Evolutionary conservation across 1,284 basidiomycete species (phyloP).

Genomic region (Sporisorium reilianum): DNA sequence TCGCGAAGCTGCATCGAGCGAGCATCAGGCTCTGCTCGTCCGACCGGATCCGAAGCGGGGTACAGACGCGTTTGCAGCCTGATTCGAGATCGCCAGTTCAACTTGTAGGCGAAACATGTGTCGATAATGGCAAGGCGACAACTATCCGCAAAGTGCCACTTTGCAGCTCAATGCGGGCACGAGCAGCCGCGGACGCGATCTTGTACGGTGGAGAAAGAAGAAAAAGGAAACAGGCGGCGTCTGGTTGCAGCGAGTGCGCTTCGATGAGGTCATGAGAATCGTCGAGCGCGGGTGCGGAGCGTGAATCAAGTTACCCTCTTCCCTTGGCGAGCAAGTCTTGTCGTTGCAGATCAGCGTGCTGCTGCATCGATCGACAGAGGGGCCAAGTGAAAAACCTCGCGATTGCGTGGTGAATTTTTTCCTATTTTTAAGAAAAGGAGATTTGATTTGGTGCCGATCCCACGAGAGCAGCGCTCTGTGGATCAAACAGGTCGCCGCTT

Average conservation of each 20-base stretch:
- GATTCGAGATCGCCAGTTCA: neutral
- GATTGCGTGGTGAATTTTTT: neutral
- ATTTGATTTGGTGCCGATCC: too few relatives aligned
- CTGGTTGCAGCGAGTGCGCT: too few relatives aligned
- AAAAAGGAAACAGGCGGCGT: too few relatives aligned
- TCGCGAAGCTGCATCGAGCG: neutral
- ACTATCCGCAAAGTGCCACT: too few relatives aligned
- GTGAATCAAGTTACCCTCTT: slow-evolving; percentile 5
- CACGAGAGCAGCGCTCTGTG: too few relatives aligned
- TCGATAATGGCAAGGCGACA: slow-evolving; percentile 5
- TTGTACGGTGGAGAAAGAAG: too few relatives aligned
- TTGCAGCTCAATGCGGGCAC: neutral
- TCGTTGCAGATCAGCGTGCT: slow-evolving; percentile 2
- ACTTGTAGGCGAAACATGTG: neutral
- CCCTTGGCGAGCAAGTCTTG: slow-evolving; percentile 3
- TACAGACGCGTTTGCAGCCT: neutral
- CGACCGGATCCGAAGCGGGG: neutral
- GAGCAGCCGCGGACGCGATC: too few relatives aligned
- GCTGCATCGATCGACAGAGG: slow-evolving; percentile 1
- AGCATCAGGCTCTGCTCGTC: neutral
- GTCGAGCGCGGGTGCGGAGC: neutral
- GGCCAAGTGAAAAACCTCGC: neutral
- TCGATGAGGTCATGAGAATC: slow-evolving; percentile 5
- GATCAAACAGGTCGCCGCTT: neutral
- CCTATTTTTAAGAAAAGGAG: neutral